Percentiles rank a stretch among this genome's conserved stretches.
Conservation (phyloP, 2,329 filamentous ascomycete species). For the Phyllosticta paracitricarpa region DNA sequence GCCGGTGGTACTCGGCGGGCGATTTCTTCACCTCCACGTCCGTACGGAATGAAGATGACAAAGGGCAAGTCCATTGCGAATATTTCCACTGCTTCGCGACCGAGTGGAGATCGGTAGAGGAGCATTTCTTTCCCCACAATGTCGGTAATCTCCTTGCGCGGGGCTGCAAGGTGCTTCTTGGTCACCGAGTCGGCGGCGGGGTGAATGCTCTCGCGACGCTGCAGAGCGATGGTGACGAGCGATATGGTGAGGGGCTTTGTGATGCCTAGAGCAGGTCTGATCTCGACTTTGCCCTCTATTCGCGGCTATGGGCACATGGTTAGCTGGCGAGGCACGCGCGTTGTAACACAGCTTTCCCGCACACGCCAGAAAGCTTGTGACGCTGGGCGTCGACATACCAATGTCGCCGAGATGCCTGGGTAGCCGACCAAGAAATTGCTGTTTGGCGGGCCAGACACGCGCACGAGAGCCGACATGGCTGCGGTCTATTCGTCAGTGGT, state of each 20-base stretch:
- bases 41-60: conserved; percentile 93
- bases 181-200: conserved; percentile 89
- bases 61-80: conserved; percentile 96
- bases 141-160: conserved; percentile 81
- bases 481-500: conserved; percentile 3
- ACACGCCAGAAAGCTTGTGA: conserved; percentile 1
- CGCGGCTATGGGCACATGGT: conserved; percentile 54
- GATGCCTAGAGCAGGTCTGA: conserved; percentile 73
- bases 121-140: conserved; percentile 94
- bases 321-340: neutral
- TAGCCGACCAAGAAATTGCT: conserved; percentile 95
- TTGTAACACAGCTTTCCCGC: neutral
- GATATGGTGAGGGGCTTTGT: conserved; percentile 86
- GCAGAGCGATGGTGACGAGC: conserved; percentile 86
- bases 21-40: conserved; percentile 79
- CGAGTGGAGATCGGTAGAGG: conserved; percentile 74
- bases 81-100: conserved; percentile 77
- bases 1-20: conserved; percentile 86
- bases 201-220: conserved; percentile 91
- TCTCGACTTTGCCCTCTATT: conserved; percentile 96
- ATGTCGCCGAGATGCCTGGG: conserved; percentile 90
- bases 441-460: conserved; percentile 94
- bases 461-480: conserved; percentile 64
- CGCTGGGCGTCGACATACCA: conserved; percentile 53
- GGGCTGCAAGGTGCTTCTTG: conserved; percentile 82